Evolutionary conservation across 495 filamentous ascomycete genomes (phyloP), one percentile per base, ranked within the genome.

Genomic region (Lasiosphaeris hirsuta): DNA sequence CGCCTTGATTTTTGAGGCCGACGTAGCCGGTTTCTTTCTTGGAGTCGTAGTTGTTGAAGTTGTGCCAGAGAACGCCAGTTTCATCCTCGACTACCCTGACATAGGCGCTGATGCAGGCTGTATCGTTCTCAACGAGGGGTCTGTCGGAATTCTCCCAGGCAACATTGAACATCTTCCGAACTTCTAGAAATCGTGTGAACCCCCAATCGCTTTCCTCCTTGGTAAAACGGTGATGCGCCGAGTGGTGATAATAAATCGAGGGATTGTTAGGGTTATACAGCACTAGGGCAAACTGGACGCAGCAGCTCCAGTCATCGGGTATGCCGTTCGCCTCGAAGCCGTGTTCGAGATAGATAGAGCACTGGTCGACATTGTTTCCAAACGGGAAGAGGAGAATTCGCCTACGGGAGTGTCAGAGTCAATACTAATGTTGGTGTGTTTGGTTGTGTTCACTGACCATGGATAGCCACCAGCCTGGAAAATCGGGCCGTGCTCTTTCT

Each of bases 11-110:
- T 68, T 92, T 94, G 41, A 99, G 77, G 19, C 94, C 94, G 41
- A 99, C 94, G 81, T 90, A 96, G 42, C 92, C 94, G 10, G 94
- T 99, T 75, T 96, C 92, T 69, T 93, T 96, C 75, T 97, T 99
- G 14, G 95, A 97, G 66, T 99, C 94, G 65, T 98, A 98, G 76
- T 97, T 95, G 63, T 88, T 83, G 74, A 99, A 97, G 74, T 90
- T 97, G 72, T 99, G 94, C 94, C 94, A 99, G 58, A 99, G 72
- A n/a, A 99, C 94, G 51, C 94, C 94, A 3, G 94, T 99, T 34
- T 96, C 94, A 69, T 99, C 94, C 72, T 97, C 96, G 42, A 96
- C 86, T 46, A 96, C 83, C 44, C 93, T 84, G 47, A 99, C 89
- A 66, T 96, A 99, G 47, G 92, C 94, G 1, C 92, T 96, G 61